Evolutionary conservation across 345 rosid genomes (phyloP), one percentile per base, ranked within the genome.

Genomic region (Microthlaspi erraticum): DNA sequence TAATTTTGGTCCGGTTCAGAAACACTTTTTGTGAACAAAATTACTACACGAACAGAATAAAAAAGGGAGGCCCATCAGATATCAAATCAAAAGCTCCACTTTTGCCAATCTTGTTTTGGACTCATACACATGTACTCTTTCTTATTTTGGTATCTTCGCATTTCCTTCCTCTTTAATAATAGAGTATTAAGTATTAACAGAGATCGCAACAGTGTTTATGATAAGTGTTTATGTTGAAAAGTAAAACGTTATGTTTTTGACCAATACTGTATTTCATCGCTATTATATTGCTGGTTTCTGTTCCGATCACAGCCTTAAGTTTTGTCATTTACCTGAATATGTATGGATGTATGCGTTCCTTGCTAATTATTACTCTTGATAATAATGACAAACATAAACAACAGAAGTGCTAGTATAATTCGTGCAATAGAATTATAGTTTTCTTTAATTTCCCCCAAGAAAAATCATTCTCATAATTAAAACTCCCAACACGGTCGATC

Each of bases 71-170:
- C 53, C 62, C 62, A 74, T 74, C 78, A 74, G 41, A 66, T 42
- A 73, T 73, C 77, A 73, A 74, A 66, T 74, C 67, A 41, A 60
- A n/a, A 41, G 29, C 48, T 59, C 66, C 52, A 38, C 53, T 43
- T 57, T 66, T 59, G 67, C 34, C 52, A 74, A 34, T 38, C 11
- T 33, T 51, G 62, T 46, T 12, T 74, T 74, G 78, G 68, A 60
- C 45, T 32, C 55, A 66, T 23, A 41, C 73, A 59, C 20, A 4
- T 74, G 73, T 59, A 41, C 49, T 59, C 78, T 66, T 74, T 66
- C 72, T 74, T 59, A 33, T 31, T 74, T 39, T 50, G 61, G 78
- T 74, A 59, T 58, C 72, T 66, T 52, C 2, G 16, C 48, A 13
- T 39, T 39, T 31, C 11, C 14, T 48, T 31, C 18, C 7, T n/a